These are phyloP conservation scores for Fistulinella prunicolor DNA, from an alignment of 768 basidiomycete genomes.

Conservation along the genomic window DNA sequence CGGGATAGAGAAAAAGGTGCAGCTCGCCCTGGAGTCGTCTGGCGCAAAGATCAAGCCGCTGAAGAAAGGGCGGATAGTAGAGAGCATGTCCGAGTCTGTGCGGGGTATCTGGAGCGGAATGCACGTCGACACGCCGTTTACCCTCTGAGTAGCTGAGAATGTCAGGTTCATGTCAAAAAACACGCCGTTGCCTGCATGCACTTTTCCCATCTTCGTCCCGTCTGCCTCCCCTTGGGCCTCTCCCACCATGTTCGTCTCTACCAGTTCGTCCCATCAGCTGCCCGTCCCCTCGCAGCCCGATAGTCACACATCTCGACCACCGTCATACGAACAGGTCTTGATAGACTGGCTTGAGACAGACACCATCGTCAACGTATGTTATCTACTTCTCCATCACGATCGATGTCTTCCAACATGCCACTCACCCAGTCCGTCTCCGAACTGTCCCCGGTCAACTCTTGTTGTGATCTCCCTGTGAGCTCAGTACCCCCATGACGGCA, in stretches of 20 bases:
- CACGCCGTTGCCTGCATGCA: conserved; percentile 33
- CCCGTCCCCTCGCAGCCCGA: background rate
- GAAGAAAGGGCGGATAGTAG: conserved; percentile 62
- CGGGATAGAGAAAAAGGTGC: conserved; percentile 72
- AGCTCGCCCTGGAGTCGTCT: conserved; percentile 82
- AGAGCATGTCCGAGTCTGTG: conserved; percentile 75
- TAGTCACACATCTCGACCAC: too few relatives aligned
- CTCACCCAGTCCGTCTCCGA: conserved; percentile 18
- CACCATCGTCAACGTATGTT: conserved; percentile 27
- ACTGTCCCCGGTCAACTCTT: conserved; percentile 21
- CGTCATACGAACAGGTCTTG: conserved; percentile 12
- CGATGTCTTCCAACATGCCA: background rate
- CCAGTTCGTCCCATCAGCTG: background rate
- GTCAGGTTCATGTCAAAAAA: conserved; percentile 26
- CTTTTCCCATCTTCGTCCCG: background rate
- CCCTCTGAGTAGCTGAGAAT: conserved; percentile 35
- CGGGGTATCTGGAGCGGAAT: conserved; percentile 91
- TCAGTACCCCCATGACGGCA: conserved; percentile 15
- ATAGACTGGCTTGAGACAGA: conserved; percentile 25
- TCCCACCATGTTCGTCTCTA: background rate
- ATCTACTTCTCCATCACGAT: background rate
- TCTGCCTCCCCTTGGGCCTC: conserved; percentile 6
- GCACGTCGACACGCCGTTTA: conserved; percentile 71
- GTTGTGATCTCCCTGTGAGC: conserved; percentile 31
- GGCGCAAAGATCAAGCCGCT: conserved; percentile 82